phyloP scores from a whole-genome alignment of 2,329 filamentous ascomycete species.

The Penicillium sp. region DNA sequence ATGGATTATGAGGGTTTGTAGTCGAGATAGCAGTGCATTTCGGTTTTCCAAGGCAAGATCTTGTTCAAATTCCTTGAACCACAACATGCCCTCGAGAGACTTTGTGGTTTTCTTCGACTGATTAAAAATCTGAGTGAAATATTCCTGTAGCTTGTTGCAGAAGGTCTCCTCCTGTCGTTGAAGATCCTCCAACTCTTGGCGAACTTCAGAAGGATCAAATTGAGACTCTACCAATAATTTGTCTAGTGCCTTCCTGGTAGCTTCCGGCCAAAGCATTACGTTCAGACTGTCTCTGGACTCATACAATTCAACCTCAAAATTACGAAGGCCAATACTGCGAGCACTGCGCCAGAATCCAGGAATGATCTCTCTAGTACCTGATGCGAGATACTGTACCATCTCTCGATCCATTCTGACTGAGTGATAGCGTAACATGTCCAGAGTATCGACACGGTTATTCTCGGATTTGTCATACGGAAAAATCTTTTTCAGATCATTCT shows the following conservation, averaged over 20 bases:
- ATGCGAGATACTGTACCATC: constrained; percentile 3
- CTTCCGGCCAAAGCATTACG: background rate
- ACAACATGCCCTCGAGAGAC: background rate
- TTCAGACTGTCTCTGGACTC: background rate
- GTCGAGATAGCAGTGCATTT: background rate
- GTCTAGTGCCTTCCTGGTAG: background rate
- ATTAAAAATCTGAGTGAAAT: background rate
- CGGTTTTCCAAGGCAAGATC: background rate
- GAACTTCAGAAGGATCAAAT: background rate
- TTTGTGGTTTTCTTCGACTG: background rate
- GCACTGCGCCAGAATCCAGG: background rate
- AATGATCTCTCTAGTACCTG: background rate
- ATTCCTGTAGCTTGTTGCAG: background rate
- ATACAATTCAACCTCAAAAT: background rate
- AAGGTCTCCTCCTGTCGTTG: background rate
- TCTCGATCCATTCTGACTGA: constrained; percentile 8
- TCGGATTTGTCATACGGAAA: background rate
- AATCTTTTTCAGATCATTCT: background rate
- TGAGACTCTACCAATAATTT: background rate
- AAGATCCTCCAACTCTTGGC: background rate
- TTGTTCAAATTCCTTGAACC: background rate
- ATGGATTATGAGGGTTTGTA: background rate
- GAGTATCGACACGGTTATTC: background rate
- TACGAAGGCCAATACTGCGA: background rate
- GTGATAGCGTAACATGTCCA: constrained; percentile 13